phyloP scores from a whole-genome alignment of 192 early-diverging fungal genomes.

The Mortierella alpina region DNA sequence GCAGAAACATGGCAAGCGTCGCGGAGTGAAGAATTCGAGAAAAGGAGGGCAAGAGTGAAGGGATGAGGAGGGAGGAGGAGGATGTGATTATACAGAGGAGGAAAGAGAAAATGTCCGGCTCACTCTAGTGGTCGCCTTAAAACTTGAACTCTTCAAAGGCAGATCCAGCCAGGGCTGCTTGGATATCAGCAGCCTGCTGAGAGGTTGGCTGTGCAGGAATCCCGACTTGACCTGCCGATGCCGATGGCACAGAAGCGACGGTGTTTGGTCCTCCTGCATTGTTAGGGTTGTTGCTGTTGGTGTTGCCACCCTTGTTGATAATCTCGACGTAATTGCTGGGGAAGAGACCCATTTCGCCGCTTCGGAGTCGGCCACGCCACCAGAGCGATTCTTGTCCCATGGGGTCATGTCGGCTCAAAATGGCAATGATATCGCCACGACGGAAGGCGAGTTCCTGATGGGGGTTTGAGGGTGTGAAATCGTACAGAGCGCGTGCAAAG shows the following conservation, averaged over 20 bases:
- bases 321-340: conserved; percentile 93
- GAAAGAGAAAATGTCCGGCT: not conserved
- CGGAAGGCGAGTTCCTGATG: conserved; percentile 82
- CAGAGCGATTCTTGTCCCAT: conserved; percentile 83
- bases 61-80: not conserved
- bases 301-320: conserved; percentile 74
- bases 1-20: not conserved
- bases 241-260: conserved; percentile 3
- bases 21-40: too few species aligned
- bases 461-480: conserved; percentile 77
- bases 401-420: conserved; percentile 84
- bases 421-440: conserved; percentile 90
- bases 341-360: conserved; percentile 89
- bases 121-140: not conserved
- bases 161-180: conserved; percentile 42
- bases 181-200: conserved; percentile 41
- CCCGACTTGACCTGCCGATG: not conserved
- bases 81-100: conserved; percentile 1
- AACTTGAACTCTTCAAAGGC: conserved; percentile 55
- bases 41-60: not conserved
- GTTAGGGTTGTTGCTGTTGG: conserved; percentile 20
- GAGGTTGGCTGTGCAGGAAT: conserved; percentile 30
- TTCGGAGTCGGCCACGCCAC: conserved; percentile 91
- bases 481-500: conserved; percentile 91
- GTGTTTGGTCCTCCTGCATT: not conserved